Conservation (phyloP, 73 alveolate genomes). For the Tetrahymena thermophila region DNA sequence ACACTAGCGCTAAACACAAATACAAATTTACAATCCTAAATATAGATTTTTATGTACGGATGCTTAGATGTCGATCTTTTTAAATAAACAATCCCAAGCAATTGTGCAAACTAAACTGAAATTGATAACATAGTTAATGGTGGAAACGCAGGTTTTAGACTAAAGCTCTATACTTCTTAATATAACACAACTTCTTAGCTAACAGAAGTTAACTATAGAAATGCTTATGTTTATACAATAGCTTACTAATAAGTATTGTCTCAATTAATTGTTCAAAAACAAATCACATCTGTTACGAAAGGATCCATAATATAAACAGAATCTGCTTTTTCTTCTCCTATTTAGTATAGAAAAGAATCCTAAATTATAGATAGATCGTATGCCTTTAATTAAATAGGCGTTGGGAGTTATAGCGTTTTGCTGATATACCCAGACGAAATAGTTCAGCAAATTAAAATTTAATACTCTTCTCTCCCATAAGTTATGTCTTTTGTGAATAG, state of each 20-base stretch:
- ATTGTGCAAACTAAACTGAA: background rate
- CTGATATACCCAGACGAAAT: background rate
- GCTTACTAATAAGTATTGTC: background rate
- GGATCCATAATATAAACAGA: background rate
- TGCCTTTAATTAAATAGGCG: background rate
- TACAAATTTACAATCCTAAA: background rate
- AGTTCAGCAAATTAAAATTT: background rate
- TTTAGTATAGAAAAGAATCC: no score
- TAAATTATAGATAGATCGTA: background rate
- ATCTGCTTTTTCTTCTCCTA: background rate
- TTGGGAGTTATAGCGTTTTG: background rate
- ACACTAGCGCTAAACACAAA: background rate
- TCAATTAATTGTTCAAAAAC: no score
- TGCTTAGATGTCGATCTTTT: background rate
- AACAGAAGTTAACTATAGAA: background rate
- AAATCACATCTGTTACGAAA: background rate
- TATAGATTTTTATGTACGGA: background rate
- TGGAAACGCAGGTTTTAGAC: background rate
- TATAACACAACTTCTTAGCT: background rate
- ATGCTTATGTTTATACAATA: background rate
- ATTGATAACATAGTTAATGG: background rate
- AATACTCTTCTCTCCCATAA: background rate
- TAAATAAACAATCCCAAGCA: background rate
- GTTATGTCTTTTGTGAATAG: background rate
- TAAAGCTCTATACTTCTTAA: background rate